phyloP scores from a whole-genome alignment of 2,329 filamentous ascomycete species.

The Colletotrichum graminicola region DNA sequence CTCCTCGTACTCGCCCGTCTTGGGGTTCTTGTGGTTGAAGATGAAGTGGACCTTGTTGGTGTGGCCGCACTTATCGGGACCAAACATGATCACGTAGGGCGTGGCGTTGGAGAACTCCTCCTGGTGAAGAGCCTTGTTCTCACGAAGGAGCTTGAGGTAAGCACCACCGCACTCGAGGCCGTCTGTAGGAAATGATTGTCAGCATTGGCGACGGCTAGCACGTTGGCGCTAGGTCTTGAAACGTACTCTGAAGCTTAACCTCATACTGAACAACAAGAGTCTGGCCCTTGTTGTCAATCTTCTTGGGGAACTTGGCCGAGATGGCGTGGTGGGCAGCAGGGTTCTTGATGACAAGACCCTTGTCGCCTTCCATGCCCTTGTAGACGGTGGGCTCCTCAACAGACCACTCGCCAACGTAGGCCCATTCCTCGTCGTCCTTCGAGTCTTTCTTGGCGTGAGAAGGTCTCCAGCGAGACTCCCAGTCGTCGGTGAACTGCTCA shows the following conservation, averaged over 20 bases:
- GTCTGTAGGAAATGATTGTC: constrained; percentile 63
- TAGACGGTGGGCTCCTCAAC: constrained; percentile 93
- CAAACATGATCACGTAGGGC: constrained; percentile 99
- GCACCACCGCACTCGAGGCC: constrained; percentile 98
- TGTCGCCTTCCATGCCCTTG: constrained; percentile 94
- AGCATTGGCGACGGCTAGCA: background rate
- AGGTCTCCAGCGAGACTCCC: constrained; percentile 92
- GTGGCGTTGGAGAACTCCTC: constrained; percentile 98
- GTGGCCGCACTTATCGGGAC: constrained; percentile 98
- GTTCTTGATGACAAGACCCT: constrained; percentile 98
- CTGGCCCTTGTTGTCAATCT: constrained; percentile 97
- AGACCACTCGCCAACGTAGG: constrained; percentile 95
- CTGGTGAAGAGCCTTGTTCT: constrained; percentile 95
- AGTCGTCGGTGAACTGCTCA: constrained; percentile 98
- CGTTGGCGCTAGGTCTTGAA: constrained; percentile 3
- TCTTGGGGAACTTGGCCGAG: constrained; percentile 97
- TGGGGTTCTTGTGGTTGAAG: constrained; percentile 99
- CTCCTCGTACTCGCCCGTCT: constrained; percentile 99
- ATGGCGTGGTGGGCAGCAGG: constrained; percentile 98
- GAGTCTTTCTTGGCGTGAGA: constrained; percentile 97
- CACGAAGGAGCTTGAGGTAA: constrained; percentile 98
- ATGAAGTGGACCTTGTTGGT: constrained; percentile 99
- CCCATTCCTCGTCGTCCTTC: constrained; percentile 92
- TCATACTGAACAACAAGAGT: constrained; percentile 98
- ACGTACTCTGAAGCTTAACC: constrained; percentile 97